Evolutionary conservation across 306 rosid genomes (phyloP).

Genomic region (Myrica gale): DNA sequence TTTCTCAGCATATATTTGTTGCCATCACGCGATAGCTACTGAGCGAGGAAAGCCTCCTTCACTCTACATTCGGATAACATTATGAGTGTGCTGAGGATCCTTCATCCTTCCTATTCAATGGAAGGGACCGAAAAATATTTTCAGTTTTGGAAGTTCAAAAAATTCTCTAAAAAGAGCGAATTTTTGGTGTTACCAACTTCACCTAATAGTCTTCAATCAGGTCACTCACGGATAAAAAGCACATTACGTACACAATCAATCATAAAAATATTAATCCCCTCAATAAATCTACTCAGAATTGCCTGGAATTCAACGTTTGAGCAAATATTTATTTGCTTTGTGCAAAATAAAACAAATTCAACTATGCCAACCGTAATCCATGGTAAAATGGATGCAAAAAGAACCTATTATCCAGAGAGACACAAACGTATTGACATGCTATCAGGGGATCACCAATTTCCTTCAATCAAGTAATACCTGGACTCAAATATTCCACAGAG

Average conservation of each 20-base stretch:
- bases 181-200: too few species aligned
- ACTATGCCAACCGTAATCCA: constrained; percentile 21
- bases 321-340: background rate
- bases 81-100: too few species aligned
- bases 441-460: constrained; percentile 27
- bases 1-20: background rate
- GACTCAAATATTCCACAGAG: constrained; percentile 22
- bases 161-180: too few species aligned
- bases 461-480: constrained; percentile 33
- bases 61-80: too few species aligned
- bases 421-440: constrained; percentile 24
- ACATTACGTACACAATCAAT: too few species aligned
- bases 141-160: too few species aligned
- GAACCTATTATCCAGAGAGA: constrained; percentile 23
- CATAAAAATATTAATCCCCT: background rate
- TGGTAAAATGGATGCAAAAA: constrained; percentile 18
- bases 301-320: background rate
- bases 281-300: background rate
- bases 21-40: background rate
- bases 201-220: too few species aligned
- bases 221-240: too few species aligned
- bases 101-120: background rate
- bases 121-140: background rate
- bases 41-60: background rate
- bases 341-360: constrained; percentile 5